Percentiles rank a stretch among this genome's conserved stretches.
phyloP scores from a whole-genome alignment of 495 filamentous ascomycete species.

The Aspergillus sparsus region DNA sequence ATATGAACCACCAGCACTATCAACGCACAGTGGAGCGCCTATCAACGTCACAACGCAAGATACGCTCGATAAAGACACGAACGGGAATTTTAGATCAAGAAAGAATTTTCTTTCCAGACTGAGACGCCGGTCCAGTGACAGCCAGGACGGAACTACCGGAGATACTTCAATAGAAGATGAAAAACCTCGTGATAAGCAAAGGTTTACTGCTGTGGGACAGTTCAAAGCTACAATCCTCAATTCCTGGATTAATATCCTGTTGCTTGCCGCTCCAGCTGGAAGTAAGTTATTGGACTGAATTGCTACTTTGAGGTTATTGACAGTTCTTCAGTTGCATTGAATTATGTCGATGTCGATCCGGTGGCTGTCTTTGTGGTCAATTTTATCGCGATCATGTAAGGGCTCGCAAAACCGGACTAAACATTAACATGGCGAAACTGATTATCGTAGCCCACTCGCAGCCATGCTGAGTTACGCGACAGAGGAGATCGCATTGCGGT shows the following conservation, averaged over 20 bases:
- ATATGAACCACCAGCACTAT: constrained; percentile 24
- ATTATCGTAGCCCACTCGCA: constrained; percentile 46
- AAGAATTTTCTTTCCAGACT: constrained; percentile 29
- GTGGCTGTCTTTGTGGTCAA: constrained; percentile 79
- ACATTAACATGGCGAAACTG: not conserved
- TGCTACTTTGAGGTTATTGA: constrained; percentile 14
- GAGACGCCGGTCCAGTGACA: constrained; percentile 15
- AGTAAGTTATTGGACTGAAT: constrained; percentile 28
- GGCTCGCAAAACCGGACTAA: not conserved
- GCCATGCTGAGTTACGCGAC: constrained; percentile 59
- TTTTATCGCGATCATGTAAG: constrained; percentile 79
- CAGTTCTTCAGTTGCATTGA: constrained; percentile 56
- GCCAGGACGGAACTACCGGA: not conserved
- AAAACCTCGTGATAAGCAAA: constrained; percentile 38
- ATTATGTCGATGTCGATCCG: constrained; percentile 58
- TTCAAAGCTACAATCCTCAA: constrained; percentile 69
- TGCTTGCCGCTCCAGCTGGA: constrained; percentile 78
- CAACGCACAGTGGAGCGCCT: constrained; percentile 38
- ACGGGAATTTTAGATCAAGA: constrained; percentile 32
- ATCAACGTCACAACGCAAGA: constrained; percentile 36
- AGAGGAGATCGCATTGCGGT: constrained; percentile 55
- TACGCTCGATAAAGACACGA: constrained; percentile 7
- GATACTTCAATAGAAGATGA: constrained; percentile 6
- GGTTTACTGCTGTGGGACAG: constrained; percentile 70
- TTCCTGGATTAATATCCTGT: constrained; percentile 81